Evolutionary conservation across 371 early-diverging fungal genomes (phyloP), one percentile per base, ranked within the genome.

Genomic region (Rhizopus stolonifer): DNA sequence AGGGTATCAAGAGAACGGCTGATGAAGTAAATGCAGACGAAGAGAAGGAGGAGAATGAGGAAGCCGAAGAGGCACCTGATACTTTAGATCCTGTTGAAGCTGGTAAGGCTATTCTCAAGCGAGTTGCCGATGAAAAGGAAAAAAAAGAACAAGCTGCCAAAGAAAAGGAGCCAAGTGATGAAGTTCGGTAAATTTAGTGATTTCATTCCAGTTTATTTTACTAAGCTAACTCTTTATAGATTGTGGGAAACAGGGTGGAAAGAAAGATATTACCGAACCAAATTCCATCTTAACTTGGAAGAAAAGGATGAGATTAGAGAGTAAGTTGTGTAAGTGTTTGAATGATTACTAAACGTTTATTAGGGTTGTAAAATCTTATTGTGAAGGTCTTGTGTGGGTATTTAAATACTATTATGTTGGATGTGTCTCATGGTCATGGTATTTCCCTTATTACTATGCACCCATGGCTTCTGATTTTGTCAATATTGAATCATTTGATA

Each of bases 351-450:
- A 9, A 25, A 11, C 7, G 7, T n/a, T 25, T 46, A 26, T 51
- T 65, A 83, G 87, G 13, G 76, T 96, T 54, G 94, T 89, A 11
- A 83, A 84, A 48, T 83, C 88, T 46, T 99, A 99, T 60, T 83
- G 98, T 38, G 93, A 96, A 67, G 99, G 99, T n/a, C 79, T 99
- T 26, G 89, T 91, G 59, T 99, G 99, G 99, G 95, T 99, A 21
- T 86, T 97, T 51, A 86, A 87, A 60, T 99, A 99, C 72, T 99
- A 99, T 64, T 95, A 94, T 69, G 83, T 88, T 64, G 86, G 98
- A 17, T 90, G 91, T 54, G 91, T 87, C 11, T 93, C 95, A 18
- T 99, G 99, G 99, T 86, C 90, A 29, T 99, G 98, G 97, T 99
- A 88, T 77, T 99, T 92, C 67, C 99, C 99, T 3, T 94, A 91